Conservation (phyloP, 352 stramenopile species). For the Pythium folliculosum region DNA sequence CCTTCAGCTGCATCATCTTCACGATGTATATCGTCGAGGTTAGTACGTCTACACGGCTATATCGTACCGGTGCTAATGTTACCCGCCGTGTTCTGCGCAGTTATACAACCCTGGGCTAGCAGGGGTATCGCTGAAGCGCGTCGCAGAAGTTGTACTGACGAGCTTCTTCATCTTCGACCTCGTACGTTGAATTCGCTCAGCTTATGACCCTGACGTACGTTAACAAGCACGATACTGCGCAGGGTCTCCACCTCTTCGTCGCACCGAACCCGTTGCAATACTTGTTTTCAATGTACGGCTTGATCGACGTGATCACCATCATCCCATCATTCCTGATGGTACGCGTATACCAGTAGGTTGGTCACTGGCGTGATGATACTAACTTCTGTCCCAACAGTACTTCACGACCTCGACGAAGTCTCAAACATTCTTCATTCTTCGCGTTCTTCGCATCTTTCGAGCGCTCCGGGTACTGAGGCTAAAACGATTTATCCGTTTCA, state of each 20-base stretch:
- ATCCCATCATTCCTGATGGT: constrained; percentile 66
- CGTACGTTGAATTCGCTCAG: constrained; percentile 17
- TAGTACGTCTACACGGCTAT: no score
- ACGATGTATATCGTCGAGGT: constrained; percentile 62
- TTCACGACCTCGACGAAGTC: constrained; percentile 45
- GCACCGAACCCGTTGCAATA: constrained; percentile 42
- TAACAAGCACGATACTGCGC: background rate
- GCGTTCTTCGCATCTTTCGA: constrained; percentile 69
- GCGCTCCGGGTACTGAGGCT: constrained; percentile 60
- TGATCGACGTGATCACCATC: constrained; percentile 77
- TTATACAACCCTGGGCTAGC: constrained; percentile 42
- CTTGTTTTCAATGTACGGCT: constrained; percentile 47
- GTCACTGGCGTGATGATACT: background rate
- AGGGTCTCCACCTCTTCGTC: constrained; percentile 57
- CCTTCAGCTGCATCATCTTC: constrained; percentile 64
- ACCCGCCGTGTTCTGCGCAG: no score
- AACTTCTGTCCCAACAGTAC: constrained; percentile 33
- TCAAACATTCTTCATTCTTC: constrained; percentile 63
- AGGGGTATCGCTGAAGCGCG: constrained; percentile 11
- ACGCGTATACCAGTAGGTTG: background rate
- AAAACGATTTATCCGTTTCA: constrained; percentile 58
- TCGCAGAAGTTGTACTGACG: constrained; percentile 48
- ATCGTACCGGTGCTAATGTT: no score
- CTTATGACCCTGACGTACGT: background rate
- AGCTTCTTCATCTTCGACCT: constrained; percentile 70